A percentile compares a stretch with the other conserved stretches of the same genome.
Conservation (phyloP, 768 basidiomycete species). For the Glaciozyma martinii region DNA sequence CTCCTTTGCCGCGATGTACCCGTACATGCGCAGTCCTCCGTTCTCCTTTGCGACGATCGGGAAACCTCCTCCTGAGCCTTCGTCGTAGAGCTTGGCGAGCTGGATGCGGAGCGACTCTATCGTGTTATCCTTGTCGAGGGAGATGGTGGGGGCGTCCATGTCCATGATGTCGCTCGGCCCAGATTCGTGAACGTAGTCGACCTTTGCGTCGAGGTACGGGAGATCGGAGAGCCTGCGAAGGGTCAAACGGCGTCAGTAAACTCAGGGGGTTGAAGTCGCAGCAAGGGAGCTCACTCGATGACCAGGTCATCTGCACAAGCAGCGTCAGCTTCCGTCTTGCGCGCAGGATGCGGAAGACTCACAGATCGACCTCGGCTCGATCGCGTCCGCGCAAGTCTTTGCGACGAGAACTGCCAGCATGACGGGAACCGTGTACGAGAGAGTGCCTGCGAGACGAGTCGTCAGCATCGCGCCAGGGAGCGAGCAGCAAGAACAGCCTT, state of each 20-base stretch:
- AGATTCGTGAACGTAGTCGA: constrained; percentile 51
- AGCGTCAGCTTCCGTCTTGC: not conserved
- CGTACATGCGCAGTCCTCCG: constrained; percentile 57
- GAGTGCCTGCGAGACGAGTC: constrained; percentile 60
- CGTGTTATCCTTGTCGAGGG: constrained; percentile 63
- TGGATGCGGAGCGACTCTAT: constrained; percentile 65
- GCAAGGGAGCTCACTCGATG: constrained; percentile 54
- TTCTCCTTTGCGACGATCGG: constrained; percentile 57
- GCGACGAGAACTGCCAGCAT: constrained; percentile 77
- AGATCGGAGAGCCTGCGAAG: constrained; percentile 59
- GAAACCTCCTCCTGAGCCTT: constrained; percentile 59
- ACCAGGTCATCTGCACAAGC: constrained; percentile 55
- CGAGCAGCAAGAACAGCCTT: not conserved
- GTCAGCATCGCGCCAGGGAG: not conserved
- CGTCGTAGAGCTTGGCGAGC: constrained; percentile 57
- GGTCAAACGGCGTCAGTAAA: not conserved
- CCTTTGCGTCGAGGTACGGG: constrained; percentile 85
- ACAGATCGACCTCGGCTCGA: constrained; percentile 92
- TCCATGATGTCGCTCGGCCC: constrained; percentile 17
- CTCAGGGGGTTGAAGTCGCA: not conserved
- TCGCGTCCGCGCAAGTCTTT: constrained; percentile 72
- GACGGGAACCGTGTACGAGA: constrained; percentile 84
- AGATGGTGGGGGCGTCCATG: constrained; percentile 57
- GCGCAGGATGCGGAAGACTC: not conserved
- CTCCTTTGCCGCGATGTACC: constrained; percentile 86